These are phyloP conservation scores for Thielaviopsis cerberus DNA, from an alignment of 2,329 filamentous ascomycete genomes.

Conservation along the genomic window DNA sequence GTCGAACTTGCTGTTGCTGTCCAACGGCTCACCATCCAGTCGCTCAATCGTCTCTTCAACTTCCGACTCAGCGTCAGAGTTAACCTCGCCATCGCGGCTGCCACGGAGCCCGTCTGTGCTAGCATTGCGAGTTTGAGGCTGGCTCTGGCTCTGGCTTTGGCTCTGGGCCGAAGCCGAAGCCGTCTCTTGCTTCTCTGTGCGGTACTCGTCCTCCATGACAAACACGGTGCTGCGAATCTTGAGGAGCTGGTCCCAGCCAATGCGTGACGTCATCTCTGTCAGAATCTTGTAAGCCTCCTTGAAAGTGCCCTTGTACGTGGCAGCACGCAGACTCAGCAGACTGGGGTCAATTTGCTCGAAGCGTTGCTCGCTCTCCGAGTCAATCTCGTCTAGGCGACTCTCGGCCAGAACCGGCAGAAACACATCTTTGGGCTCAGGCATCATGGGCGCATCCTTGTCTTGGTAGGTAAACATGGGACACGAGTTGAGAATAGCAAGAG, in stretches of 20 bases:
- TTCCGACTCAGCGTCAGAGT: slow-evolving; percentile 44
- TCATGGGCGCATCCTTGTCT: slow-evolving; percentile 85
- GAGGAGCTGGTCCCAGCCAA: slow-evolving; percentile 91
- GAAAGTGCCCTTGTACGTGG: slow-evolving; percentile 86
- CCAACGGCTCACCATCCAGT: slow-evolving; percentile 4
- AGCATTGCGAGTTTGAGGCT: slow-evolving; percentile 44
- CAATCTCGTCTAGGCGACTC: slow-evolving; percentile 85
- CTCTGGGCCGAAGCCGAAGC: slow-evolving; percentile 11
- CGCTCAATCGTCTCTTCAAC: slow-evolving; percentile 11
- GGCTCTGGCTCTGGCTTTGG: slow-evolving; percentile 16
- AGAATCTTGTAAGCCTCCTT: slow-evolving; percentile 84
- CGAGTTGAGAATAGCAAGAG: slow-evolving; percentile 85
- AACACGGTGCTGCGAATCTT: slow-evolving; percentile 94
- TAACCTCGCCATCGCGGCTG: slow-evolving; percentile 46
- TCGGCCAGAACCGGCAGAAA: slow-evolving; percentile 74
- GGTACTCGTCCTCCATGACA: slow-evolving; percentile 98
- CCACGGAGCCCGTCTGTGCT: slow-evolving; percentile 64
- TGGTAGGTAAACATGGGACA: slow-evolving; percentile 99
- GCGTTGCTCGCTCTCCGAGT: slow-evolving; percentile 68
- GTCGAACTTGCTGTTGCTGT: neutral
- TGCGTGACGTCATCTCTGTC: slow-evolving; percentile 88
- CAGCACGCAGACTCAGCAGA: slow-evolving; percentile 66
- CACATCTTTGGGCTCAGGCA: slow-evolving; percentile 82
- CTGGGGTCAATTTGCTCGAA: slow-evolving; percentile 81
- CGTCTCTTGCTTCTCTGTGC: slow-evolving; percentile 60